Percentiles rank a stretch among this genome's conserved stretches.
Evolutionary conservation across 163 green algal species (phyloP).

Genomic region (Trebouxiophyceae sp.): DNA sequence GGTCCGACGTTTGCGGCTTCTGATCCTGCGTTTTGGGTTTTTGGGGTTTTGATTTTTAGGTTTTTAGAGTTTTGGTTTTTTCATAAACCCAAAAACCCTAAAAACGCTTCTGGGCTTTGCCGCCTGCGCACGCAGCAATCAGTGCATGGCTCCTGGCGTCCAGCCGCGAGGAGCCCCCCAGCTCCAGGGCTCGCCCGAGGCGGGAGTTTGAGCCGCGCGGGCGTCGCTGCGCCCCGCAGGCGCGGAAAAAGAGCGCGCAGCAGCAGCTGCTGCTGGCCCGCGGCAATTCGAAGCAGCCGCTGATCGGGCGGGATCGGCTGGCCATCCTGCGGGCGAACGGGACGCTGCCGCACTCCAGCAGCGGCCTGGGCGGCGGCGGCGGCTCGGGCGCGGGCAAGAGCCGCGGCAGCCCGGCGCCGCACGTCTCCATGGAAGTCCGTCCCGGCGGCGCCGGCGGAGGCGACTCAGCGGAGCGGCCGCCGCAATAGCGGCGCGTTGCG

Average conservation of each 20-base stretch:
- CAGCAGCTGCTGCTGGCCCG: conserved; percentile 4
- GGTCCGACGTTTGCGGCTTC: background rate
- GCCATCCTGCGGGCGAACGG: conserved; percentile 2
- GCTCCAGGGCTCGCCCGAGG: too few species aligned
- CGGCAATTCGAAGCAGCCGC: conserved; percentile 3
- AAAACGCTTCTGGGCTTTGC: too few species aligned
- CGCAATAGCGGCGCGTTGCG: too few species aligned
- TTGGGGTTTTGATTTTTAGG: background rate
- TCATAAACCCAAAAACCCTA: background rate
- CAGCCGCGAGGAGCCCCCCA: too few species aligned
- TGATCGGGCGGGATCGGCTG: conserved; percentile 8
- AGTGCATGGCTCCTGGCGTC: too few species aligned
- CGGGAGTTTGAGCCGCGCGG: too few species aligned
- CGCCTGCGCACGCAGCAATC: too few species aligned
- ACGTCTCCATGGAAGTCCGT: background rate
- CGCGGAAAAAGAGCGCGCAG: background rate
- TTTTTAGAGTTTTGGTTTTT: background rate
- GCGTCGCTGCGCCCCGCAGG: too few species aligned
- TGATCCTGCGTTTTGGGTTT: background rate
- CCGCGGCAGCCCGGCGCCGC: too few species aligned
- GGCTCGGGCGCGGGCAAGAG: background rate
- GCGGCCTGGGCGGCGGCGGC: background rate
- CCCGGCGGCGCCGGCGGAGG: too few species aligned
- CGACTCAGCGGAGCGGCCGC: too few species aligned
- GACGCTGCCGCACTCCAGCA: background rate